Evolutionary conservation across 192 early-diverging fungal species (phyloP).

Genomic region (Glomus cerebriforme): DNA sequence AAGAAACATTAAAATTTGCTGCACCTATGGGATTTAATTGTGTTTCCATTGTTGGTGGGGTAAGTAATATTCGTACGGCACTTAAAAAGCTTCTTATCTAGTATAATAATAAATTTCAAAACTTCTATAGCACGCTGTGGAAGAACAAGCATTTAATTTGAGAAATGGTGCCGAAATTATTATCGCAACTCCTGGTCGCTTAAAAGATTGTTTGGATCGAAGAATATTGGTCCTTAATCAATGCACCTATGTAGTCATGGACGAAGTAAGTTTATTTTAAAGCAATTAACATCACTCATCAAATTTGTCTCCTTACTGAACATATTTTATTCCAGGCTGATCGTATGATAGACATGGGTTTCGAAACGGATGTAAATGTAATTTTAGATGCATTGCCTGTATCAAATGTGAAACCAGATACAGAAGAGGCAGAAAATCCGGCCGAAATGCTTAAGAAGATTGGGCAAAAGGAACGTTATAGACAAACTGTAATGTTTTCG

Average conservation of each 20-base stretch:
- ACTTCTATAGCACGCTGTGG: constrained; percentile 74
- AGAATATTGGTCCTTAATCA: constrained; percentile 89
- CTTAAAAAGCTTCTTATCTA: background rate
- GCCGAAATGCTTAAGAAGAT: constrained; percentile 44
- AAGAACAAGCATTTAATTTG: constrained; percentile 87
- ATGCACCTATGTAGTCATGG: constrained; percentile 98
- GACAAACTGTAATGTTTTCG: constrained; percentile 99
- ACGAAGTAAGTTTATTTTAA: constrained; percentile 59
- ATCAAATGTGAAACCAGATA: constrained; percentile 86
- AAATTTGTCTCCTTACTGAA: background rate
- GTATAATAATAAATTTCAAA: background rate
- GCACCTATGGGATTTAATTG: constrained; percentile 82
- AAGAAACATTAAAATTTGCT: constrained; percentile 90
- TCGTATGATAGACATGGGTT: constrained; percentile 93
- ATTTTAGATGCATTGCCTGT: constrained; percentile 94
- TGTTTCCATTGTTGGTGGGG: constrained; percentile 81
- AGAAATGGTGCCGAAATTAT: constrained; percentile 93
- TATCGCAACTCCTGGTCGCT: constrained; percentile 97
- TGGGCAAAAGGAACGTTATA: constrained; percentile 51
- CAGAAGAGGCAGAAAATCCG: constrained; percentile 66
- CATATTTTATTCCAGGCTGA: constrained; percentile 64
- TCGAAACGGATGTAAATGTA: constrained; percentile 93
- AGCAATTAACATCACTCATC: background rate
- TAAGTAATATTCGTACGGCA: constrained; percentile 24
- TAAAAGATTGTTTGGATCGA: constrained; percentile 89